Conservation (phyloP, 176 grass and related monocot genomes). For the Puccinellia tenuiflora region DNA sequence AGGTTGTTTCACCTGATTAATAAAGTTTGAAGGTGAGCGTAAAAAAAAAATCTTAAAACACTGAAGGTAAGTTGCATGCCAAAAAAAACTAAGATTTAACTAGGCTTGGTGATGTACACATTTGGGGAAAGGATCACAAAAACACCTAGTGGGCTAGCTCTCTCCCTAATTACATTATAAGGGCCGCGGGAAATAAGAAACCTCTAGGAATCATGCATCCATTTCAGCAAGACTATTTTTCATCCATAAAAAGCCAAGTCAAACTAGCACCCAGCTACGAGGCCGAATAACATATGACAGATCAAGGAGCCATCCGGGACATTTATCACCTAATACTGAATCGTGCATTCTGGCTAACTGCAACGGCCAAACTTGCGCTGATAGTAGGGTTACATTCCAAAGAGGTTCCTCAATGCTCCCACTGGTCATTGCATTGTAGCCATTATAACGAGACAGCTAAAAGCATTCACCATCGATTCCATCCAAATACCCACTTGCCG, state of each 20-base stretch:
- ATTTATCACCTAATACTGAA: conserved; percentile 13
- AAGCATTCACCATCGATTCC: not conserved
- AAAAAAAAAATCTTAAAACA: too few relatives aligned
- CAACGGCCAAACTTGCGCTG: not conserved
- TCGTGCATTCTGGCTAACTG: not conserved
- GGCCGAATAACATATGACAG: not conserved
- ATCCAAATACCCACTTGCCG: not conserved
- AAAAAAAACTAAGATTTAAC: not conserved
- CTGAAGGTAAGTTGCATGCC: too few relatives aligned
- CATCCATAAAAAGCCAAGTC: not conserved
- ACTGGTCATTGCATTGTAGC: not conserved
- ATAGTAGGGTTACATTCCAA: not conserved
- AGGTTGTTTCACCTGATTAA: too few relatives aligned
- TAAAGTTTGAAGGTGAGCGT: too few relatives aligned
- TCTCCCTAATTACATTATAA: not conserved
- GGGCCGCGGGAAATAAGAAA: too few relatives aligned
- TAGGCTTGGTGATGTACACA: not conserved
- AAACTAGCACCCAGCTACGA: not conserved
- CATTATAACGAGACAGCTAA: not conserved
- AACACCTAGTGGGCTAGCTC: not conserved
- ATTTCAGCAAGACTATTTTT: not conserved
- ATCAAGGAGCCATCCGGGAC: not conserved
- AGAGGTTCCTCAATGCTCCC: not conserved
- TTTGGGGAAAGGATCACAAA: not conserved
- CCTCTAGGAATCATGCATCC: too few relatives aligned